phyloP scores from a whole-genome alignment of 805 yeast genomes.

The Helenozyma baotianmanensis region DNA sequence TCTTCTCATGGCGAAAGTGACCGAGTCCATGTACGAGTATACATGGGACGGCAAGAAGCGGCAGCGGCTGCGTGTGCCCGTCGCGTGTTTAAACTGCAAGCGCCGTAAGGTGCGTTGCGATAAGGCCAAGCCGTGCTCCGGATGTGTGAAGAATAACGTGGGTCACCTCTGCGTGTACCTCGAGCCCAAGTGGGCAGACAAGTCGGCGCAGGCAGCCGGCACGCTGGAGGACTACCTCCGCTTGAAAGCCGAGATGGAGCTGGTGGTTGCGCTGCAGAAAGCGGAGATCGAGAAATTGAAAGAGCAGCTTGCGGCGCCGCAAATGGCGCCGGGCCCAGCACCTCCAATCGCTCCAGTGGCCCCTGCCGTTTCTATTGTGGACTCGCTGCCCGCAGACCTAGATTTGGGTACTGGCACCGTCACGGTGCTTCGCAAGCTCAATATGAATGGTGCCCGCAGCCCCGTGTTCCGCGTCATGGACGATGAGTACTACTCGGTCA shows the following conservation, averaged over 20 bases:
- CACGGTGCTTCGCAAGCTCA: slow-evolving; percentile 21
- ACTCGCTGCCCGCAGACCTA: too few relatives aligned
- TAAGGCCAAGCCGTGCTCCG: slow-evolving; percentile 38
- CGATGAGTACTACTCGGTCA: slow-evolving; percentile 15
- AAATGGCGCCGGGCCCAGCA: too few relatives aligned
- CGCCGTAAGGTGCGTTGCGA: slow-evolving; percentile 42
- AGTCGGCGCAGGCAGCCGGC: slow-evolving; percentile 8
- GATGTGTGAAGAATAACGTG: slow-evolving; percentile 38
- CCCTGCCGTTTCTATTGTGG: background rate
- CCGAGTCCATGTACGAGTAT: too few relatives aligned
- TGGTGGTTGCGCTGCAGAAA: slow-evolving; percentile 5
- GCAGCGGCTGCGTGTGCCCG: slow-evolving; percentile 33
- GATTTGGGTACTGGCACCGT: slow-evolving; percentile 1
- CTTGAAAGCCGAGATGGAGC: slow-evolving; percentile 3
- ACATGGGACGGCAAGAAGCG: slow-evolving; percentile 5
- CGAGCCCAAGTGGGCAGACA: slow-evolving; percentile 36
- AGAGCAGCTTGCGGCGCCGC: slow-evolving; percentile 7
- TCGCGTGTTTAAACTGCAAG: slow-evolving; percentile 38
- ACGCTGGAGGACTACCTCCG: background rate
- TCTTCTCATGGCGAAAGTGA: too few relatives aligned
- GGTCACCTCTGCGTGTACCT: slow-evolving; percentile 36
- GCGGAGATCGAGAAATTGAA: slow-evolving; percentile 9
- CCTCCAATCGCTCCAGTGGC: too few relatives aligned
- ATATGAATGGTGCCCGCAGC: slow-evolving; percentile 9
- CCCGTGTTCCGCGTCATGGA: slow-evolving; percentile 12